Percentiles rank a stretch among this genome's conserved stretches.
Evolutionary conservation across 2,329 filamentous ascomycete genomes (phyloP).

Genomic region (Gaeumannomyces sp.): DNA sequence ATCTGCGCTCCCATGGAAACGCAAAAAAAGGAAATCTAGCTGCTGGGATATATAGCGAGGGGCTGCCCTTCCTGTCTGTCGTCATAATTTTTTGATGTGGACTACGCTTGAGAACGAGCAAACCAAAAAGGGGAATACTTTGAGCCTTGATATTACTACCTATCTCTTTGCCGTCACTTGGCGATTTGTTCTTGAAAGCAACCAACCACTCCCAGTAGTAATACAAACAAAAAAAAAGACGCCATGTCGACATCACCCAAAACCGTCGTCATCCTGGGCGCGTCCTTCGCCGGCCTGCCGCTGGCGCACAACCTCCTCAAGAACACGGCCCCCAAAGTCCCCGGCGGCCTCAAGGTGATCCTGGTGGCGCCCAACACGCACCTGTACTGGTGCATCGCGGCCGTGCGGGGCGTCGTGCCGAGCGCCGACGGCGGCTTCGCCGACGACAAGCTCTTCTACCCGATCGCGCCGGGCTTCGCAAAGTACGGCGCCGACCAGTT

Average conservation of each 20-base stretch:
- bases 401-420: slow-evolving; percentile 22
- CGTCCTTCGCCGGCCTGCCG: slow-evolving; percentile 39
- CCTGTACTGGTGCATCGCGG: slow-evolving; percentile 20
- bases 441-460: slow-evolving; percentile 32
- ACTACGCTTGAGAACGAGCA: not conserved
- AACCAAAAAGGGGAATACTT: too few species aligned
- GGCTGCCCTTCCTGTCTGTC: not conserved
- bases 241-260: slow-evolving; percentile 8
- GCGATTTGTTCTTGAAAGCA: too few species aligned
- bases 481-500: slow-evolving; percentile 39
- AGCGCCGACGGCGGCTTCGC: slow-evolving; percentile 10
- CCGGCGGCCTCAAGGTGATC: slow-evolving; percentile 24
- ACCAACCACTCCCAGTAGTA: not conserved
- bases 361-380: slow-evolving; percentile 22
- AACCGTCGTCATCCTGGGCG: slow-evolving; percentile 44
- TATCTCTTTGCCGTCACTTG: too few species aligned
- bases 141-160: too few species aligned
- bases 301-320: slow-evolving; percentile 46
- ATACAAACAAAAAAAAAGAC: not conserved
- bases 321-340: slow-evolving; percentile 30
- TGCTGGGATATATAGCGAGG: not conserved
- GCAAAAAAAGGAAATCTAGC: not conserved
- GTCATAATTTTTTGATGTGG: not conserved
- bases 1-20: not conserved
- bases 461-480: slow-evolving; percentile 42